Conservation (phyloP, 495 filamentous ascomycete genomes). For the Collariella sp. region DNA sequence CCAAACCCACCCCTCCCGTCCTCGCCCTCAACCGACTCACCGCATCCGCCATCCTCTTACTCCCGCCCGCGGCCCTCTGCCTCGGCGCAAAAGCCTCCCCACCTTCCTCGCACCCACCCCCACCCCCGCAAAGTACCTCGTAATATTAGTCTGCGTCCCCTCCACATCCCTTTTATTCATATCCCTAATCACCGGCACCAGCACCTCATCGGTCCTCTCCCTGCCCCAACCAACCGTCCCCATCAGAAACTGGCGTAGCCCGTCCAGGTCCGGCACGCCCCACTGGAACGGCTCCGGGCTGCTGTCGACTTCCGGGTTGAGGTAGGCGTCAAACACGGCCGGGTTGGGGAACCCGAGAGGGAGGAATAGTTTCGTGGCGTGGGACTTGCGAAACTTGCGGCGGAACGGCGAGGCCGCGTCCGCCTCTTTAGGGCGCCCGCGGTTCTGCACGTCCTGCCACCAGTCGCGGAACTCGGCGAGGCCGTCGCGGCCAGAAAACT, state of each 20-base stretch:
- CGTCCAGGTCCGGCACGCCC: slow-evolving; percentile 89
- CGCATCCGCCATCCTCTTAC: slow-evolving; percentile 77
- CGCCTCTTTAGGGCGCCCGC: slow-evolving; percentile 39
- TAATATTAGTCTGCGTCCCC: slow-evolving; percentile 93
- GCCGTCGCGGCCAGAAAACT: slow-evolving; percentile 56
- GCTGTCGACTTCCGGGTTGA: slow-evolving; percentile 73
- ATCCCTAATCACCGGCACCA: slow-evolving; percentile 87
- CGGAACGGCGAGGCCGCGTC: slow-evolving; percentile 55
- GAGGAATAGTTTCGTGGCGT: slow-evolving; percentile 77
- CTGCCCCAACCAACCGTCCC: slow-evolving; percentile 85
- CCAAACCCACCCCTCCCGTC: slow-evolving; percentile 11
- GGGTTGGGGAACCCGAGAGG: slow-evolving; percentile 66
- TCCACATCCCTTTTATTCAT: slow-evolving; percentile 82
- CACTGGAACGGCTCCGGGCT: slow-evolving; percentile 77
- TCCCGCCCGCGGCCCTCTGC: slow-evolving; percentile 49
- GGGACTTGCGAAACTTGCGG: slow-evolving; percentile 66
- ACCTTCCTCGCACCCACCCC: slow-evolving; percentile 25
- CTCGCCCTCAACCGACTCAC: slow-evolving; percentile 54
- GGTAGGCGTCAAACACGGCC: slow-evolving; percentile 67
- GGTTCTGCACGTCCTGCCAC: slow-evolving; percentile 71
- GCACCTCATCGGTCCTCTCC: slow-evolving; percentile 86
- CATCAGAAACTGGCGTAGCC: slow-evolving; percentile 80
- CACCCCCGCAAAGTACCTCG: slow-evolving; percentile 61
- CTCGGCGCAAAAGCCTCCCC: slow-evolving; percentile 71
- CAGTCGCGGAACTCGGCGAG: slow-evolving; percentile 68